phyloP scores from a whole-genome alignment of 2,329 filamentous ascomycete genomes.

The Claviceps humidiphila region DNA sequence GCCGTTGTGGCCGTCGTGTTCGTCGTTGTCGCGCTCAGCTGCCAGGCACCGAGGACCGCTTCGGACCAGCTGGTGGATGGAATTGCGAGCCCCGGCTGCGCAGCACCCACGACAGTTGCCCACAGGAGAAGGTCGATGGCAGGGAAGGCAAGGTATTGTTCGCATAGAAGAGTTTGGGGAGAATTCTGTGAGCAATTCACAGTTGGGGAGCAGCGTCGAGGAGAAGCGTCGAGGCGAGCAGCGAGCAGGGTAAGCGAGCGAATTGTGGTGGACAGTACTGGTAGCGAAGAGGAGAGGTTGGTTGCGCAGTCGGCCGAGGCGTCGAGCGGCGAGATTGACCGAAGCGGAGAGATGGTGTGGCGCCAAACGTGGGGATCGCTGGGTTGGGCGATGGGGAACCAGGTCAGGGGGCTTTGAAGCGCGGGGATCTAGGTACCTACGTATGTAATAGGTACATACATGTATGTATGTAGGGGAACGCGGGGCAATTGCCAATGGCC shows the following conservation, averaged over 20 bases:
- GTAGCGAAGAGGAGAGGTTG: not conserved
- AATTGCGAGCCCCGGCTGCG: constrained; percentile 21
- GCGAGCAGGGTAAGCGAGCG: not conserved
- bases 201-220: no score
- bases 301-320: no score
- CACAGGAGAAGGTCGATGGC: constrained; percentile 17
- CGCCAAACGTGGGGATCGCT: not conserved
- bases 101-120: constrained; percentile 20
- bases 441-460: no score
- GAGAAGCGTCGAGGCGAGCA: not conserved
- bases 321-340: no score
- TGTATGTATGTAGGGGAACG: no score
- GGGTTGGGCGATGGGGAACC: not conserved
- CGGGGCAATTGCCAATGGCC: no score
- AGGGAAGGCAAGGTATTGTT: constrained; percentile 9
- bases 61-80: constrained; percentile 8
- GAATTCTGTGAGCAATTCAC: not conserved
- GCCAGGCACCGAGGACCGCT: constrained; percentile 1
- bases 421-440: no score
- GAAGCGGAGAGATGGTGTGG: constrained; percentile 1
- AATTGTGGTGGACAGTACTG: not conserved
- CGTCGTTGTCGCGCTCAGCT: not conserved
- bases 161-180: not conserved
- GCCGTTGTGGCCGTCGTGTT: not conserved
- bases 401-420: not conserved